phyloP scores from a whole-genome alignment of 2,329 filamentous ascomycete genomes.

The Xylariaceae sp. region DNA sequence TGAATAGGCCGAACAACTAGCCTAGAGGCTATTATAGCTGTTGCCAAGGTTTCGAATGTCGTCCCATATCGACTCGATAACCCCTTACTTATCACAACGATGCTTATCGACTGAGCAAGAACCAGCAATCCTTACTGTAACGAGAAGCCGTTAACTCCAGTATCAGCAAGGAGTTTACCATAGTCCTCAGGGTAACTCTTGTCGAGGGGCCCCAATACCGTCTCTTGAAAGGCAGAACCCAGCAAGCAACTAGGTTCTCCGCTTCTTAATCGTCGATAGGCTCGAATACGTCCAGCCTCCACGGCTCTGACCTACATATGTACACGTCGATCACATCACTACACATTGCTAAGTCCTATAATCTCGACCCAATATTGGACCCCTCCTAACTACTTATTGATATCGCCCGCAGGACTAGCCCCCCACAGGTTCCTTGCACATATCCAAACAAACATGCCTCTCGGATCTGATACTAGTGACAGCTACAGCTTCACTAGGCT shows the following conservation, averaged over 20 bases:
- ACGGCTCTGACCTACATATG: background rate
- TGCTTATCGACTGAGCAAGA: background rate
- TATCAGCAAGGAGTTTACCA: background rate
- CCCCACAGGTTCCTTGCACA: background rate
- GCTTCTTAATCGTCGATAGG: background rate
- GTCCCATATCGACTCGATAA: background rate
- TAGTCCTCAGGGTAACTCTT: background rate
- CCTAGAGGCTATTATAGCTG: conserved; percentile 11
- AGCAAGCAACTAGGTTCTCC: background rate
- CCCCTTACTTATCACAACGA: background rate
- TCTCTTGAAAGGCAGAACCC: background rate
- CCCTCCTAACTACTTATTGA: background rate
- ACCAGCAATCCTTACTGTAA: background rate
- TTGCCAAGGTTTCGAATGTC: conserved; percentile 3
- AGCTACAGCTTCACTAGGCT: background rate
- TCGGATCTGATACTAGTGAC: background rate
- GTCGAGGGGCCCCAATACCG: background rate
- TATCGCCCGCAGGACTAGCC: background rate
- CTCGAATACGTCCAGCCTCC: background rate
- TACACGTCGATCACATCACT: background rate
- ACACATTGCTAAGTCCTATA: background rate
- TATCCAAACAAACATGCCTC: background rate
- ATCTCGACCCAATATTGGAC: background rate
- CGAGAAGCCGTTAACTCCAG: background rate
- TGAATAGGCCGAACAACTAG: conserved; percentile 14